Percentiles rank a stretch among this genome's conserved stretches.
phyloP scores from a whole-genome alignment of 2,329 filamentous ascomycete species.

The Ceratocystis diversiconidia region DNA sequence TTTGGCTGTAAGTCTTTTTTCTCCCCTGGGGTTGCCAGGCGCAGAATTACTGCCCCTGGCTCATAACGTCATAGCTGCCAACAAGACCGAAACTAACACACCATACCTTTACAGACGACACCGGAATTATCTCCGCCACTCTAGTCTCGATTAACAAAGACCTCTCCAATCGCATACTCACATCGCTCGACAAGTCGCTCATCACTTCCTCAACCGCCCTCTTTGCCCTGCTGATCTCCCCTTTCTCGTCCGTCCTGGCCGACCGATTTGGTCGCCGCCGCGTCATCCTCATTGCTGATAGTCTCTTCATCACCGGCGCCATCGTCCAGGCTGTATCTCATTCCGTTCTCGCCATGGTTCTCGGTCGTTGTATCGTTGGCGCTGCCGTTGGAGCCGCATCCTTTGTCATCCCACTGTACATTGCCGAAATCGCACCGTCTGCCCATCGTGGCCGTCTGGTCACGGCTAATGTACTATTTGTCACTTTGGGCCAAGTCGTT shows the following conservation, averaged over 20 bases:
- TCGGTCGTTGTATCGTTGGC: constrained; percentile 55
- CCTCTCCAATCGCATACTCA: constrained; percentile 42
- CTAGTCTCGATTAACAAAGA: constrained; percentile 49
- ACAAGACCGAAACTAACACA: neutral
- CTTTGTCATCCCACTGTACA: constrained; percentile 76
- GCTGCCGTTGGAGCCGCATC: constrained; percentile 61
- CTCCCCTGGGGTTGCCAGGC: neutral
- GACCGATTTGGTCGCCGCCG: constrained; percentile 46
- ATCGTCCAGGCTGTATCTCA: constrained; percentile 45
- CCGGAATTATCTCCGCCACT: constrained; percentile 54
- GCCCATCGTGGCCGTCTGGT: constrained; percentile 64
- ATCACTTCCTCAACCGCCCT: constrained; percentile 57
- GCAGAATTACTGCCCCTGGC: neutral
- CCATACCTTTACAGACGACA: constrained; percentile 37
- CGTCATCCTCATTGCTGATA: constrained; percentile 49
- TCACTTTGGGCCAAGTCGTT: constrained; percentile 77
- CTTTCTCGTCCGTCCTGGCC: constrained; percentile 49
- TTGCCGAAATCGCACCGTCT: constrained; percentile 71
- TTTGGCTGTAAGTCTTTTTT: constrained; percentile 45
- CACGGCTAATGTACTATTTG: constrained; percentile 67
- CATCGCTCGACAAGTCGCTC: constrained; percentile 52
- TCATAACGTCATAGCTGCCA: neutral
- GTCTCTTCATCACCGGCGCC: constrained; percentile 55
- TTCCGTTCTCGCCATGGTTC: constrained; percentile 49
- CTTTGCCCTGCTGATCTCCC: constrained; percentile 49